These are phyloP conservation scores for Ascodesmis nigricans DNA, from an alignment of 495 filamentous ascomycete genomes.

Conservation along the genomic window DNA sequence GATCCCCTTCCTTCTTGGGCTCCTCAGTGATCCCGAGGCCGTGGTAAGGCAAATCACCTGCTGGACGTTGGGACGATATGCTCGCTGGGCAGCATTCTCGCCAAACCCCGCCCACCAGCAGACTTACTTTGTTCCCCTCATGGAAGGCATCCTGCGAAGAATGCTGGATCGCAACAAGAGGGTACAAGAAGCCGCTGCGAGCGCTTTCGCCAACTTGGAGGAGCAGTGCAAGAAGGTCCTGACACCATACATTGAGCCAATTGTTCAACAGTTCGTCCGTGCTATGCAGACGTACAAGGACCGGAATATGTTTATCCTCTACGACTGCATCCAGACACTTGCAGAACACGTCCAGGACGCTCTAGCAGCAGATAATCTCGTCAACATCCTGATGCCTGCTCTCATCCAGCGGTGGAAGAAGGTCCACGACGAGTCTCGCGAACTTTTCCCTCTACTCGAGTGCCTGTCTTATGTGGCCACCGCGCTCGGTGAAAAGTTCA, in stretches of 20 bases:
- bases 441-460: constrained; percentile 84
- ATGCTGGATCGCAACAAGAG: constrained; percentile 97
- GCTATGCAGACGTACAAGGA: constrained; percentile 95
- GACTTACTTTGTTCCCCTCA: constrained; percentile 81
- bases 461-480: constrained; percentile 87
- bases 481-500: constrained; percentile 61
- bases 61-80: constrained; percentile 91
- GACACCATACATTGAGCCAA: constrained; percentile 67
- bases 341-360: constrained; percentile 74
- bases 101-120: constrained; percentile 39
- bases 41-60: constrained; percentile 96
- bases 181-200: constrained; percentile 89
- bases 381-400: constrained; percentile 80
- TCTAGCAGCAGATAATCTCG: constrained; percentile 52
- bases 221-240: constrained; percentile 70
- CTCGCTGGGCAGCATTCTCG: constrained; percentile 72
- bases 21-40: constrained; percentile 66
- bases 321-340: constrained; percentile 94
- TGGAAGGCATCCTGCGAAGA: constrained; percentile 81
- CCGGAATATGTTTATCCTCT: constrained; percentile 94
- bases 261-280: constrained; percentile 73
- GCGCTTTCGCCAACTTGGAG: constrained; percentile 87
- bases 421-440: constrained; percentile 70
- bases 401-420: constrained; percentile 76
- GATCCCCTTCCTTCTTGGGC: constrained; percentile 70